Conservation (phyloP, 129 eudicot species). For the Silybum marianum region DNA sequence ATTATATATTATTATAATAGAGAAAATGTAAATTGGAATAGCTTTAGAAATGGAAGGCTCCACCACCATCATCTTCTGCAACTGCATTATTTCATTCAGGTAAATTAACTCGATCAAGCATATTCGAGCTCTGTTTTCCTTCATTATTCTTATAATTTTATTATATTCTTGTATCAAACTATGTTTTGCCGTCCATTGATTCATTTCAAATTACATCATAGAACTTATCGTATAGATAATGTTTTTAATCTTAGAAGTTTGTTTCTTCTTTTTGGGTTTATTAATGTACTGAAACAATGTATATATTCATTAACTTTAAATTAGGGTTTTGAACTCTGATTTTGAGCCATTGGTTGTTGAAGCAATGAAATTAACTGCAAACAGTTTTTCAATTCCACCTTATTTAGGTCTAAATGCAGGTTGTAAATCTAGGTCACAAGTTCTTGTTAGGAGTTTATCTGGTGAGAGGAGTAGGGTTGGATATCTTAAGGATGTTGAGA, state of each 20-base stretch:
- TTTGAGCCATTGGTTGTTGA: constrained; percentile 2
- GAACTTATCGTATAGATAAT: constrained; percentile 12
- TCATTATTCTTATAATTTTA: background rate
- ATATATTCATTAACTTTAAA: background rate
- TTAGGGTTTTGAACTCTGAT: background rate
- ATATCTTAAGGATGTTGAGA: constrained; percentile 31
- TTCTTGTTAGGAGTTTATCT: constrained; percentile 38
- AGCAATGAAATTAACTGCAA: constrained; percentile 29
- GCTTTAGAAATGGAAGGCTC: background rate
- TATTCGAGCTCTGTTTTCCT: background rate
- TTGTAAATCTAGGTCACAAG: constrained; percentile 34
- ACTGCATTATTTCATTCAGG: background rate
- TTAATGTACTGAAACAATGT: background rate
- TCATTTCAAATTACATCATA: constrained; percentile 9
- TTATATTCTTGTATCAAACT: background rate
- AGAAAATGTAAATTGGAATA: no score
- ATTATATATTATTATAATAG: no score
- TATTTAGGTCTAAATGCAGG: constrained; percentile 29
- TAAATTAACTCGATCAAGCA: background rate
- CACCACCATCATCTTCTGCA: background rate
- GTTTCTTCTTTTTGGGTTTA: background rate
- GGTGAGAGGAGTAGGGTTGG: constrained; percentile 34
- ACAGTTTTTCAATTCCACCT: constrained; percentile 39
- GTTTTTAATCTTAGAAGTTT: background rate
- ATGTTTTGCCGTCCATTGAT: constrained; percentile 13